Evolutionary conservation across 306 rosid species (phyloP), one percentile per base, ranked within the genome.

Genomic region (Vicia sativa): DNA sequence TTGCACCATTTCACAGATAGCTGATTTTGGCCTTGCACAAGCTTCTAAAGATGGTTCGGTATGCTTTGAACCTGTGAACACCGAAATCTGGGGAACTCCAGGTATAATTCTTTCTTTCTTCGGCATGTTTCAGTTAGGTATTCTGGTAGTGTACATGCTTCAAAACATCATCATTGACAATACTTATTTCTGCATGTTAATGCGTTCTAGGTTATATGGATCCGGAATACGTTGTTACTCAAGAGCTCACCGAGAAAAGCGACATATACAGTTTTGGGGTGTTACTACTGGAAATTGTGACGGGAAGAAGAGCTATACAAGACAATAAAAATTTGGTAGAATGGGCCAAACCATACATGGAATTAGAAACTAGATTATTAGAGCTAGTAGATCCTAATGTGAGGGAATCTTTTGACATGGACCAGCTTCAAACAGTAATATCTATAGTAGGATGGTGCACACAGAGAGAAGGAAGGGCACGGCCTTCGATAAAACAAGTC

Each of bases 11-110:
- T 81, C 77, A 67, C 85, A 95, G 97, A 76, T 95, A 74, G 99
- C 99, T 34, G 97, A 95, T 83, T 95, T 95, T 78, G 99, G 99
- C 71, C 99, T 95, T 76, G 92, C 90, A 15, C 99, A 88, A 60
- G 99, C 99, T 66, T 90, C 97, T 34, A 85, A 80, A 77, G 83
- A 87, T 69, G 97, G 96, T 54, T 90, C 97, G 6, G 26, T 95
- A 65, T 82, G 79, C 82, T 88, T 95, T 65, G 99, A 95, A 73
- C 91, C 99, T 0, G 85, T 85, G 59, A 95, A 90, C 59, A 90
- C 92, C 0, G 90, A 88, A 53, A 85, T 95, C 67, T 83, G 87
- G 49, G 99, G 99, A 78, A 95, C 99, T 41, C 99, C 97, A 58
- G 99, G 99, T 88, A 57, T 34, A 50, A 62, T 28, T 49, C 57